Evolutionary conservation across 805 yeast species (phyloP).

Genomic region (Candida saitoana): DNA sequence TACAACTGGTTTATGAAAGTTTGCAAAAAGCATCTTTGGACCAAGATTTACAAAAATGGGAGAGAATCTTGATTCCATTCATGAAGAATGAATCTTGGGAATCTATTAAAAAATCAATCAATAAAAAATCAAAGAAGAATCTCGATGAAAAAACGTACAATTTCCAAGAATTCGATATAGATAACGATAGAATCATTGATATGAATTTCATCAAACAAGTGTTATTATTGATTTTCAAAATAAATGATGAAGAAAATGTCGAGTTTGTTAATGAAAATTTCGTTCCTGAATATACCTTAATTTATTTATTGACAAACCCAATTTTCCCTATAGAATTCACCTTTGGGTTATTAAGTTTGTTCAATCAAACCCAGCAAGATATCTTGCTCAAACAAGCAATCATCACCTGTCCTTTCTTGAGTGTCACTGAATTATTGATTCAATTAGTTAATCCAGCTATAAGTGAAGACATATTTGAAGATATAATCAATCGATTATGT

Average conservation of each 20-base stretch:
- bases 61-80: constrained; percentile 24
- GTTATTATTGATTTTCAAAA: constrained; percentile 37
- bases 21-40: constrained; percentile 17
- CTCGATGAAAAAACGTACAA: constrained; percentile 13
- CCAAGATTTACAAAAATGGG: constrained; percentile 23
- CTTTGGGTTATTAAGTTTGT: constrained; percentile 51
- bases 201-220: constrained; percentile 48
- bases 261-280: constrained; percentile 22
- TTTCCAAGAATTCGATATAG: constrained; percentile 55
- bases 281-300: constrained; percentile 55
- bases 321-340: constrained; percentile 65
- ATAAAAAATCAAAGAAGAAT: constrained; percentile 6
- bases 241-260: constrained; percentile 17
- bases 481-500: constrained; percentile 60
- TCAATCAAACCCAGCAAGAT: constrained; percentile 40
- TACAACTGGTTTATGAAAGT: constrained; percentile 21
- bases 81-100: constrained; percentile 26
- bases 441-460: constrained; percentile 52
- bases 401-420: constrained; percentile 68
- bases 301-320: constrained; percentile 83
- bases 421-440: constrained; percentile 56
- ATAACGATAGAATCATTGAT: constrained; percentile 63
- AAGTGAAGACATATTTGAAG: constrained; percentile 63
- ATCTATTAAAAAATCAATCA: constrained; percentile 16
- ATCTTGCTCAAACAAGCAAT: constrained; percentile 77